A percentile compares a stretch with the other conserved stretches of the same genome.
phyloP scores from a whole-genome alignment of 2,329 filamentous ascomycete species.

The Nigrospora oryzae region DNA sequence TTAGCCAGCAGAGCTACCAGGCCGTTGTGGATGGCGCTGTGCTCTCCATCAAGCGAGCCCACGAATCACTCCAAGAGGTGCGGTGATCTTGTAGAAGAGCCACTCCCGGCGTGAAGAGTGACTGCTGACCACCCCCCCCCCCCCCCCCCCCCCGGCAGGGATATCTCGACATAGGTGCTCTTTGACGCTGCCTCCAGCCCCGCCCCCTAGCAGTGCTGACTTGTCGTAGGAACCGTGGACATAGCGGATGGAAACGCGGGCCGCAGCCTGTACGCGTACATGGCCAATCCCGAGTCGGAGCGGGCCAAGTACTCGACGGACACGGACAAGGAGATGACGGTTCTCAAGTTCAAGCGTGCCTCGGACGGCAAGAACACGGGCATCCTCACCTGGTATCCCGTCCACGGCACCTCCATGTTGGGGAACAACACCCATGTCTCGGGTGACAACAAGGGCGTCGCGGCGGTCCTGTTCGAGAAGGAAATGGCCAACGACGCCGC shows the following conservation, averaged over 20 bases:
- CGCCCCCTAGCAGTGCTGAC: constrained; percentile 3
- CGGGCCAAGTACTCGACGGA: constrained; percentile 54
- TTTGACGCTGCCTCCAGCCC: not conserved
- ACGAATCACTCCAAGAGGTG: constrained; percentile 52
- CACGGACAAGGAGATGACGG: constrained; percentile 68
- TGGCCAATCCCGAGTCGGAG: constrained; percentile 71
- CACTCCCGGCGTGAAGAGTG: not conserved
- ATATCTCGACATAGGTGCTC: constrained; percentile 54
- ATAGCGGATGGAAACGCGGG: constrained; percentile 72
- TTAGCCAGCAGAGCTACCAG: constrained; percentile 75
- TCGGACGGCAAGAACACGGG: constrained; percentile 68
- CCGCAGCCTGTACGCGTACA: constrained; percentile 74
- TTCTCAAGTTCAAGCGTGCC: constrained; percentile 65
- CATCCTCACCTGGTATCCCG: constrained; percentile 83
- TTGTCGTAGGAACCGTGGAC: constrained; percentile 33
- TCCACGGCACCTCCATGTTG: constrained; percentile 83
- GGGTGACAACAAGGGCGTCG: constrained; percentile 90
- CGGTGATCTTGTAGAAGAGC: not conserved
- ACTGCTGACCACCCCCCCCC: constrained; percentile 9
- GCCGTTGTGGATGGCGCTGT: constrained; percentile 81
- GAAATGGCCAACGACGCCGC: constrained; percentile 43
- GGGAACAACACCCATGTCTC: constrained; percentile 84
- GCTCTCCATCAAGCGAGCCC: constrained; percentile 70
- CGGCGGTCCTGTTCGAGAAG: constrained; percentile 75
- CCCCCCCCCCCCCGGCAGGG: constrained; percentile 34